phyloP scores from a whole-genome alignment of 805 yeast genomes.

The Phaffomyces opuntiae region DNA sequence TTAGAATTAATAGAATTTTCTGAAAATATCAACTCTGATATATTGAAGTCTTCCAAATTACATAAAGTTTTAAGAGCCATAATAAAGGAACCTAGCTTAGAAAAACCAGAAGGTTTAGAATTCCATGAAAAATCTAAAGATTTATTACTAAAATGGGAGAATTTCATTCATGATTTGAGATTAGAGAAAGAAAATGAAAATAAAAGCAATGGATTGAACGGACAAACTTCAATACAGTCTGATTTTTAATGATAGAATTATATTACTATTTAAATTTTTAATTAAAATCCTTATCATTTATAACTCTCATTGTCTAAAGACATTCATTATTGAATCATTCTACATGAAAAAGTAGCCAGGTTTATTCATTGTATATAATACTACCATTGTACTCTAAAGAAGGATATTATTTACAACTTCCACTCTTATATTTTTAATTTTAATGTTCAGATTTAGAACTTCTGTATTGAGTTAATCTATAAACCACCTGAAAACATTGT shows the following conservation, averaged over 20 bases:
- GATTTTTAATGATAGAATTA: no score
- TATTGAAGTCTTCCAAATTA: constrained; percentile 38
- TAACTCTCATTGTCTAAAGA: no score
- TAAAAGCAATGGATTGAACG: not conserved
- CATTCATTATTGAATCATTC: no score
- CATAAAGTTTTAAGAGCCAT: constrained; percentile 48
- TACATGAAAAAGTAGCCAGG: no score
- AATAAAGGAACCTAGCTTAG: constrained; percentile 31
- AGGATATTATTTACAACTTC: no score
- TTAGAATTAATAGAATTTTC: constrained; percentile 37
- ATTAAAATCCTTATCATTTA: no score
- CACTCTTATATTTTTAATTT: not conserved
- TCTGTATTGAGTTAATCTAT: not conserved
- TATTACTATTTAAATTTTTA: no score
- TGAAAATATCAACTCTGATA: constrained; percentile 27
- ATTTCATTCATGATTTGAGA: constrained; percentile 30
- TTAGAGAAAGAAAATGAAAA: constrained; percentile 21
- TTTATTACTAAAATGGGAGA: constrained; percentile 36
- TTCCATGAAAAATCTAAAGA: constrained; percentile 39
- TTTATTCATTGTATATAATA: no score
- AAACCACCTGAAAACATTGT: constrained; percentile 25
- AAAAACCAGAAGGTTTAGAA: constrained; percentile 36
- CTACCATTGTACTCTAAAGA: no score
- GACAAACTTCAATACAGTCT: no score
- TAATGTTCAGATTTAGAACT: not conserved